Evolutionary conservation across 805 yeast species (phyloP), one percentile per base, ranked within the genome.

Genomic region (Ogataea paraovalis): DNA sequence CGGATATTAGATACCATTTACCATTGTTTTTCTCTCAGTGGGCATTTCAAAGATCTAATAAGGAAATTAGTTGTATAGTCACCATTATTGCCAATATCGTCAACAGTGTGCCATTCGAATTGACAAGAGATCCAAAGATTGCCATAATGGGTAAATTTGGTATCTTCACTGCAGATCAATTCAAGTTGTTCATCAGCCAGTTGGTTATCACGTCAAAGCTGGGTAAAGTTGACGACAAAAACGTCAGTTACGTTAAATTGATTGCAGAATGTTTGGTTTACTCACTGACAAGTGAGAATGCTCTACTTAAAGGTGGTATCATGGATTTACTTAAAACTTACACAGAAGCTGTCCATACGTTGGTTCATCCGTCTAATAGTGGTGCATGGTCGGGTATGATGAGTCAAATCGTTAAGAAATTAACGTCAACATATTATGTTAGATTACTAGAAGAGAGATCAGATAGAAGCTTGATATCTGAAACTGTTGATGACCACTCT

Each of bases 291-390:
- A 84, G 87, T 0, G 65, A 73, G 3, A 55, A 61, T 33, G 69
- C 73, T 0, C 55, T 68, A 12, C 74, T 65, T 2, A 48, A 61
- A 2, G 71, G 62, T 18, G 81, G 82, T 5, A 72, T 82, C 20
- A 61, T 84, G 54, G 78, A 72, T 16, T 70, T 75, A 42, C 58
- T 91, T 4, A 69, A 71, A 20, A 73, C 80, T 0, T 68, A 87
- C 23, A 56, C 85, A n/a, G 80, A 81, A 45, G 80, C 96, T 0
- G 70, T 90, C 5, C 84, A 79, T 51, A 87, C 96, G 18, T 87
- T 84, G 65, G 83, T 82, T 3, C 97, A 94, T 64, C 99, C 99
- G 6, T 90, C 98, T 0, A 91, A 91, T 62, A 65, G 74, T n/a
- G 98, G 97, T 0, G 75, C 76, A n/a, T 91, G 98, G 97, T 78